Conservation (phyloP, 805 yeast species). For the Saturnispora bothae region DNA sequence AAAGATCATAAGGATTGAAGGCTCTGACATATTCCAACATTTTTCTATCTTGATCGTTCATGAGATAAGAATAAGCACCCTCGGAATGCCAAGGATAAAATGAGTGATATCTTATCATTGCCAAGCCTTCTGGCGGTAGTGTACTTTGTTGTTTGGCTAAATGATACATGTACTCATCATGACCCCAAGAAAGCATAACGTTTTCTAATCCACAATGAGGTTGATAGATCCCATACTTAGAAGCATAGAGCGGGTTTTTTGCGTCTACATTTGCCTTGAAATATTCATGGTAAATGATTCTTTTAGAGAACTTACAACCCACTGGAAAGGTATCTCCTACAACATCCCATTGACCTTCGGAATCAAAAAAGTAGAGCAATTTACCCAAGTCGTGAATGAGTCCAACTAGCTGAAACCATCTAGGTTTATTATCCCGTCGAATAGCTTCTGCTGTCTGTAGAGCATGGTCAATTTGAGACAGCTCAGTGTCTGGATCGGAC, state of each 20-base stretch:
- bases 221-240: constrained; percentile 57
- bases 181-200: constrained; percentile 72
- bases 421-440: constrained; percentile 52
- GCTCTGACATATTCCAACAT: constrained; percentile 56
- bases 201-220: constrained; percentile 57
- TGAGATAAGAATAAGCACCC: constrained; percentile 50
- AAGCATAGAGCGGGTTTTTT: constrained; percentile 51
- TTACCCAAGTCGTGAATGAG: constrained; percentile 65
- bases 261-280: constrained; percentile 52
- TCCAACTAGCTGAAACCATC: constrained; percentile 72
- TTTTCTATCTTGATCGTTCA: constrained; percentile 51
- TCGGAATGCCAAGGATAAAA: constrained; percentile 74
- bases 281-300: constrained; percentile 49
- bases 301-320: constrained; percentile 53
- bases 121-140: constrained; percentile 55
- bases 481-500: constrained; percentile 65
- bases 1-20: constrained; percentile 59
- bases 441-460: constrained; percentile 70
- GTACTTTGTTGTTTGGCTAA: constrained; percentile 54
- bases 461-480: constrained; percentile 68
- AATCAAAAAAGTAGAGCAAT: constrained; percentile 56
- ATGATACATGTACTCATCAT: constrained; percentile 70
- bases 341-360: constrained; percentile 72
- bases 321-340: constrained; percentile 75
- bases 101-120: constrained; percentile 68